These are phyloP conservation scores for Pyronema domesticum DNA, from an alignment of 495 filamentous ascomycete species.

Conservation along the genomic window DNA sequence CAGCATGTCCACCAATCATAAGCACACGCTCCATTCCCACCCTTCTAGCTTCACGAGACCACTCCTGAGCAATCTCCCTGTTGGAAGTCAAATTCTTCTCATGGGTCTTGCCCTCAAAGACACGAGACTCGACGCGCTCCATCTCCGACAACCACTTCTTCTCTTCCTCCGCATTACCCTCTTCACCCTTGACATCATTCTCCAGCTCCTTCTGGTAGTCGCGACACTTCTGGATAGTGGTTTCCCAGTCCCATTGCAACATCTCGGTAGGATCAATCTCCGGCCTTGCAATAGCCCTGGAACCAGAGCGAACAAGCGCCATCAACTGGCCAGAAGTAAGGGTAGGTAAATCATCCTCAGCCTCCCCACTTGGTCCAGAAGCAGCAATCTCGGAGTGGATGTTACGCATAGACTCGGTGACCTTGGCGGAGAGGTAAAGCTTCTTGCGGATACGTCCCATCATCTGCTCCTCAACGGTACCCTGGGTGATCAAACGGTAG, in stretches of 20 bases:
- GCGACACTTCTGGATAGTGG: slow-evolving; percentile 38
- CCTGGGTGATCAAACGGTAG: slow-evolving; percentile 41
- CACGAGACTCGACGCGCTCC: slow-evolving; percentile 40
- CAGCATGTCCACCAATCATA: slow-evolving; percentile 40
- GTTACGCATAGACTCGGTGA: slow-evolving; percentile 41
- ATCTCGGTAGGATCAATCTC: slow-evolving; percentile 40
- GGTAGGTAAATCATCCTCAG: slow-evolving; percentile 33
- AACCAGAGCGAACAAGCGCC: slow-evolving; percentile 38
- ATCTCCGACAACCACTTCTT: slow-evolving; percentile 39
- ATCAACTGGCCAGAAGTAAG: slow-evolving; percentile 37
- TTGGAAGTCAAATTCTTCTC: slow-evolving; percentile 13
- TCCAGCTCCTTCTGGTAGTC: slow-evolving; percentile 33
- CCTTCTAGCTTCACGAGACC: slow-evolving; percentile 33
- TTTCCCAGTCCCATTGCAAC: slow-evolving; percentile 40
- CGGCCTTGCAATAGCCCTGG: slow-evolving; percentile 35
- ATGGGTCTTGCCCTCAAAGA: slow-evolving; percentile 40
- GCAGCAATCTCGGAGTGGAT: slow-evolving; percentile 29
- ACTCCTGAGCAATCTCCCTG: slow-evolving; percentile 29
- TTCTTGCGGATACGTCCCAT: slow-evolving; percentile 47
- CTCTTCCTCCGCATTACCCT: slow-evolving; percentile 34
- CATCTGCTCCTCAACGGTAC: slow-evolving; percentile 49
- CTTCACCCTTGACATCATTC: slow-evolving; percentile 23
- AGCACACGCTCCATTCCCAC: slow-evolving; percentile 43
- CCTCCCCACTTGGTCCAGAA: slow-evolving; percentile 4
- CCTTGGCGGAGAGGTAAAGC: slow-evolving; percentile 44